phyloP scores from a whole-genome alignment of 1,139 yeast genomes.

The Candida sojae region DNA sequence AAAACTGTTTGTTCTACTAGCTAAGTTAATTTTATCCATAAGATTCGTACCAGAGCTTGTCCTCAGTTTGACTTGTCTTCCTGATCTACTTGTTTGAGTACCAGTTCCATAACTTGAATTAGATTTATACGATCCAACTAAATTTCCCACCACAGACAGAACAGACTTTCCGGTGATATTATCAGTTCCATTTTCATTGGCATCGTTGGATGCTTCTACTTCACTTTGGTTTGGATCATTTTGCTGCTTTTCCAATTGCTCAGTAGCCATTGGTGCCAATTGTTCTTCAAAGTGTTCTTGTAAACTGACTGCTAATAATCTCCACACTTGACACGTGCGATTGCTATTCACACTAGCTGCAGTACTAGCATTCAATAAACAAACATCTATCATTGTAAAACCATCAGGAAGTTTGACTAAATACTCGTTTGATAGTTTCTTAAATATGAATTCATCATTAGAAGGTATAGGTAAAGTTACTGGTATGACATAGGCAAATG shows the following conservation, averaged over 20 bases:
- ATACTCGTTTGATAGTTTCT: conserved; percentile 44
- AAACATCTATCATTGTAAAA: conserved; percentile 51
- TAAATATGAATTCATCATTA: conserved; percentile 45
- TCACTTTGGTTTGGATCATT: neutral
- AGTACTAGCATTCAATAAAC: conserved; percentile 58
- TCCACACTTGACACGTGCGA: conserved; percentile 72
- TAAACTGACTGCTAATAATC: conserved; percentile 57
- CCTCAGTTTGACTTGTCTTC: neutral
- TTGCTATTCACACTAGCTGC: conserved; percentile 55
- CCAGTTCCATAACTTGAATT: conserved; percentile 40
- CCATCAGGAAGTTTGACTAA: conserved; percentile 49
- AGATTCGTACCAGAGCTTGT: conserved; percentile 18
- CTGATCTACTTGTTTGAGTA: neutral
- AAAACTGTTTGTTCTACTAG: conserved; percentile 22
- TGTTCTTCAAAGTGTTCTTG: conserved; percentile 35
- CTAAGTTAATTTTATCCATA: conserved; percentile 24
- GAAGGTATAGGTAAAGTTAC: conserved; percentile 43
- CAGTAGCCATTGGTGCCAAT: conserved; percentile 4
- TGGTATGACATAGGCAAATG: conserved; percentile 50
- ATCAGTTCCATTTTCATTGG: neutral
- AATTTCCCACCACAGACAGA: conserved; percentile 43
- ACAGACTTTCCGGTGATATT: conserved; percentile 29
- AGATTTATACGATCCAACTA: conserved; percentile 47
- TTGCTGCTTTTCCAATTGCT: neutral
- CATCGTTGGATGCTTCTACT: neutral